A percentile compares a stretch with the other conserved stretches of the same genome.
These are phyloP conservation scores for Fallopia convolvulus DNA, from an alignment of 148 eudicot species.

Conservation along the genomic window DNA sequence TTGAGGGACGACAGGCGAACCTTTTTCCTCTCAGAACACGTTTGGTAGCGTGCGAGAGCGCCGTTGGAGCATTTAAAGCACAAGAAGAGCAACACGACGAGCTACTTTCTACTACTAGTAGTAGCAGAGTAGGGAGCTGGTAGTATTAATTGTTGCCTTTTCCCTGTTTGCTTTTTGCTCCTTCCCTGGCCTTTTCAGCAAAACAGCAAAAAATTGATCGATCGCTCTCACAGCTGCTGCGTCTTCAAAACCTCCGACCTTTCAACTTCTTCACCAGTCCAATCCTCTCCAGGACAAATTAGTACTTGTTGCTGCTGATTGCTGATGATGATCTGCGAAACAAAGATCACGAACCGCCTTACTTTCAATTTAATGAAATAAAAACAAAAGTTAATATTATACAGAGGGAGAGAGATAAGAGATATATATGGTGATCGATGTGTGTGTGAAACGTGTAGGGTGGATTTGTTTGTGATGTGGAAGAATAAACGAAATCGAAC, in stretches of 20 bases:
- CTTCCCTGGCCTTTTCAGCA: background rate
- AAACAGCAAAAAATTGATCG: constrained; percentile 6
- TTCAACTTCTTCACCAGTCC: constrained; percentile 1
- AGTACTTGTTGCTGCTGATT: background rate
- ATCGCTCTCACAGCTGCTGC: constrained; percentile 2
- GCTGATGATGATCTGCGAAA: constrained; percentile 9
- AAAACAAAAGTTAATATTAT: background rate
- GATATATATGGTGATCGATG: background rate
- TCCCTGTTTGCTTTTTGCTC: constrained; percentile 11
- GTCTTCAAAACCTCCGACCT: constrained; percentile 4
- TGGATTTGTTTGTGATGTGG: background rate
- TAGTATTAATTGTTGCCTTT: constrained; percentile 9
- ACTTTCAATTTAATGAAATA: background rate
- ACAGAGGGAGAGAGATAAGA: background rate
- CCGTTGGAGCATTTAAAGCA: constrained; percentile 16
- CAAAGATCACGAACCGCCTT: background rate
- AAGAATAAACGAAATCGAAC: background rate
- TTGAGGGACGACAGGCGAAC: constrained; percentile 1
- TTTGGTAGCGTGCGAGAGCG: constrained; percentile 14
- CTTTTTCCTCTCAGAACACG: constrained; percentile 11
- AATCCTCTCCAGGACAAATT: background rate
- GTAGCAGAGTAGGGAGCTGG: constrained; percentile 3
- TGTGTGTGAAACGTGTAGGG: background rate
- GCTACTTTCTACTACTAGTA: constrained; percentile 7
- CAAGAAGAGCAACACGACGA: constrained; percentile 13